Evolutionary conservation across 208 protist genomes (phyloP).

Genomic region (Leishmania arabica): DNA sequence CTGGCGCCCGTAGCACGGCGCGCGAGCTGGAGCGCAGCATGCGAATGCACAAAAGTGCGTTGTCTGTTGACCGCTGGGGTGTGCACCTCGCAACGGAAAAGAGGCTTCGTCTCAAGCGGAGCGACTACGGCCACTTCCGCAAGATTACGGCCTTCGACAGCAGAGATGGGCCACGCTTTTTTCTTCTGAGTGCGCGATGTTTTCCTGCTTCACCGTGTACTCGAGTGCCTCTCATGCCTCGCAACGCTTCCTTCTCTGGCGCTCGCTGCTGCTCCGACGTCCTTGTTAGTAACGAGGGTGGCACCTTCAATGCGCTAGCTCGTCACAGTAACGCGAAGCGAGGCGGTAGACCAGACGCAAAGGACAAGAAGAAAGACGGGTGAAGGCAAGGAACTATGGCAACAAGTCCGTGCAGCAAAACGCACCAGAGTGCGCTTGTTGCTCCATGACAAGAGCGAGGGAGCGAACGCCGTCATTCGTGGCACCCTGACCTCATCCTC

Average conservation of each 20-base stretch:
- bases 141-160: neutral
- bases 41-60: neutral
- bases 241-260: neutral
- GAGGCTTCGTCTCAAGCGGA: neutral
- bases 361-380: neutral
- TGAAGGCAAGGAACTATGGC: neutral
- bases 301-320: neutral
- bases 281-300: neutral
- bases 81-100: neutral
- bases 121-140: neutral
- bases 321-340: neutral
- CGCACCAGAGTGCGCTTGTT: too few species aligned
- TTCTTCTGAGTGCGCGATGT: neutral
- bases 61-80: slow-evolving; percentile 1
- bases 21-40: slow-evolving; percentile 19
- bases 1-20: slow-evolving; percentile 37
- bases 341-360: neutral
- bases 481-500: neutral
- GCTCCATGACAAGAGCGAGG: neutral
- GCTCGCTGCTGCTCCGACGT: neutral
- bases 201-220: neutral
- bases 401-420: too few species aligned
- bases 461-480: neutral
- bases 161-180: neutral
- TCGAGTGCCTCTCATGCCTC: neutral